These are phyloP conservation scores for Suillus bovinus DNA, from an alignment of 768 basidiomycete species.

Conservation along the genomic window DNA sequence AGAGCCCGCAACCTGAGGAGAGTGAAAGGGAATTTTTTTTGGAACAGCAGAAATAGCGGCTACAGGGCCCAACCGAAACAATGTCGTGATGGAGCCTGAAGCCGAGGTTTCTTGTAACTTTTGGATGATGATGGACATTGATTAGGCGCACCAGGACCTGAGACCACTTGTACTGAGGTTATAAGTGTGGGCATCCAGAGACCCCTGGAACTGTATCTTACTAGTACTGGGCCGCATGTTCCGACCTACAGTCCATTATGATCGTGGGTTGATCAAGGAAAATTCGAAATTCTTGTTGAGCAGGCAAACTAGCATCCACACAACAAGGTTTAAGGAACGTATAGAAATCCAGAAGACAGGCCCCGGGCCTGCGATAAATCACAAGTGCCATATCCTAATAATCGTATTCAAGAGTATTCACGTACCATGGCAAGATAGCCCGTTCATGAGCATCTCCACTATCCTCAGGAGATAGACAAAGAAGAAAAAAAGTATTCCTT, in stretches of 20 bases:
- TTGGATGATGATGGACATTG: neutral
- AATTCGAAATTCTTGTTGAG: neutral
- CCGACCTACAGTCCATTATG: neutral
- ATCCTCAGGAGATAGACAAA: neutral
- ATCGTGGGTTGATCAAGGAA: neutral
- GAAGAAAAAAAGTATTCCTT: neutral
- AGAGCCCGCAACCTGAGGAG: neutral
- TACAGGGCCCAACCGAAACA: neutral
- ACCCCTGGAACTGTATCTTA: slow-evolving; percentile 1
- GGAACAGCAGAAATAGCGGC: neutral
- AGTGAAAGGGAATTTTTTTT: neutral
- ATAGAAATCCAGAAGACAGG: neutral
- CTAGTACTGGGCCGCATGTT: too few species aligned
- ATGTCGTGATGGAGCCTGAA: slow-evolving; percentile 5
- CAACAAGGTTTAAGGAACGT: neutral
- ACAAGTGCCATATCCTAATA: neutral
- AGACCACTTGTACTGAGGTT: neutral
- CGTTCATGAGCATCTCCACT: neutral
- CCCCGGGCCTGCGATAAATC: too few species aligned
- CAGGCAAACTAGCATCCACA: neutral
- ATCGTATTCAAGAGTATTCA: neutral
- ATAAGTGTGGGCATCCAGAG: neutral
- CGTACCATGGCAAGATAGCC: neutral
- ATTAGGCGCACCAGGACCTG: neutral
- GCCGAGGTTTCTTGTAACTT: neutral